Evolutionary conservation across 2,329 filamentous ascomycete species (phyloP).

Genomic region (Penicillium sp.): DNA sequence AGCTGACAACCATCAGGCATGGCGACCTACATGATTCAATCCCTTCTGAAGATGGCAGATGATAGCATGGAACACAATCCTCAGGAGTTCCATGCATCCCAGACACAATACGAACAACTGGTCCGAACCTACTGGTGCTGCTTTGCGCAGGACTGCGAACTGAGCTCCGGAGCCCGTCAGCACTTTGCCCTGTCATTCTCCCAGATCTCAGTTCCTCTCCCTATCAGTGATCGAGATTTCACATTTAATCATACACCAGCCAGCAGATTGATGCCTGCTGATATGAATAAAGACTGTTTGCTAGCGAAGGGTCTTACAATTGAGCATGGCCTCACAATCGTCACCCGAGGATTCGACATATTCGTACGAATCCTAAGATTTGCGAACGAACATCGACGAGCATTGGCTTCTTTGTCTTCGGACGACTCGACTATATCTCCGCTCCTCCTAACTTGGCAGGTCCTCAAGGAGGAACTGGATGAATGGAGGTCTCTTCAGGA

Average conservation of each 20-base stretch:
- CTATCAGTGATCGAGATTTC: slow-evolving; percentile 36
- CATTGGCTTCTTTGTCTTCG: slow-evolving; percentile 18
- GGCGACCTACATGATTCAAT: slow-evolving; percentile 40
- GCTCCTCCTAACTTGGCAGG: slow-evolving; percentile 26
- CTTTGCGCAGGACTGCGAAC: slow-evolving; percentile 37
- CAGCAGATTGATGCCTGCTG: slow-evolving; percentile 27
- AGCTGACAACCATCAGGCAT: slow-evolving; percentile 26
- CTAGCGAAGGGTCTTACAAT: slow-evolving; percentile 26
- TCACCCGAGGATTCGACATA: slow-evolving; percentile 37
- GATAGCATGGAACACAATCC: slow-evolving; percentile 37
- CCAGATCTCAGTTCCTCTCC: slow-evolving; percentile 35
- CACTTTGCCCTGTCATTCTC: slow-evolving; percentile 38
- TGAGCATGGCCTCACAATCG: slow-evolving; percentile 33
- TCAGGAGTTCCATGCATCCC: slow-evolving; percentile 31
- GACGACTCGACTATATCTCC: slow-evolving; percentile 12
- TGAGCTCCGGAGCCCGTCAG: slow-evolving; percentile 36
- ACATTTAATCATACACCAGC: slow-evolving; percentile 27
- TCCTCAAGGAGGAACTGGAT: slow-evolving; percentile 31
- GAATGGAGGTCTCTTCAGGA: slow-evolving; percentile 37
- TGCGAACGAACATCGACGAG: slow-evolving; percentile 35
- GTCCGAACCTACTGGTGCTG: slow-evolving; percentile 39
- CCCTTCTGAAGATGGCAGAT: slow-evolving; percentile 34
- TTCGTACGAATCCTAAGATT: slow-evolving; percentile 37
- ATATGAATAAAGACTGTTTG: slow-evolving; percentile 23
- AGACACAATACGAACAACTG: slow-evolving; percentile 36